Conservation (phyloP, 768 basidiomycete genomes). For the Lanmaoa pseudosensibilis region DNA sequence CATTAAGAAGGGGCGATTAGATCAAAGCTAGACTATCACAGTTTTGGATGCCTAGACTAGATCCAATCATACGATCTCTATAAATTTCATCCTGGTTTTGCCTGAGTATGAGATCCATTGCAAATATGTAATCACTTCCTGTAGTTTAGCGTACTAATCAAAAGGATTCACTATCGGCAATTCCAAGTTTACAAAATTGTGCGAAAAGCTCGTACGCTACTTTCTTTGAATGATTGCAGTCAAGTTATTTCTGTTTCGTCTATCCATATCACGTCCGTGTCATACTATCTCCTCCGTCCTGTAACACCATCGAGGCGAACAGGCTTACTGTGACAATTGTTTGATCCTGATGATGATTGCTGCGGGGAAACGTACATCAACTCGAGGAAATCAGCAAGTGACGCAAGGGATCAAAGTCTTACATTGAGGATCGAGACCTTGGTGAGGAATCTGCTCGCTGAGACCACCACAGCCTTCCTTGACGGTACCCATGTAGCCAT, state of each 20-base stretch:
- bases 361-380: slow-evolving; percentile 14
- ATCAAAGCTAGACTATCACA: too few species aligned
- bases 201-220: not conserved
- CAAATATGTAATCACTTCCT: too few species aligned
- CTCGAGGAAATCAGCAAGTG: not conserved
- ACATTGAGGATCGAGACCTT: slow-evolving; percentile 80
- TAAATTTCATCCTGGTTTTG: too few species aligned
- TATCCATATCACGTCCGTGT: not conserved
- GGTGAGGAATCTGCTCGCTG: slow-evolving; percentile 81
- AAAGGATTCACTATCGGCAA: too few species aligned
- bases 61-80: too few species aligned
- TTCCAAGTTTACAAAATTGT: too few species aligned
- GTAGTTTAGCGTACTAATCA: too few species aligned
- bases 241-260: not conserved
- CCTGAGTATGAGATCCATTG: too few species aligned
- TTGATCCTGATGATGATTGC: slow-evolving; percentile 50
- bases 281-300: not conserved
- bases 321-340: slow-evolving; percentile 34
- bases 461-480: slow-evolving; percentile 79
- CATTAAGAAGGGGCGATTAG: too few species aligned
- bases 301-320: not conserved
- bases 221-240: not conserved
- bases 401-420: slow-evolving; percentile 29
- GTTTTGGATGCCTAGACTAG: too few species aligned
- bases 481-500: slow-evolving; percentile 75